phyloP scores from a whole-genome alignment of 1,284 basidiomycete genomes.

The Tremellales sp. region DNA sequence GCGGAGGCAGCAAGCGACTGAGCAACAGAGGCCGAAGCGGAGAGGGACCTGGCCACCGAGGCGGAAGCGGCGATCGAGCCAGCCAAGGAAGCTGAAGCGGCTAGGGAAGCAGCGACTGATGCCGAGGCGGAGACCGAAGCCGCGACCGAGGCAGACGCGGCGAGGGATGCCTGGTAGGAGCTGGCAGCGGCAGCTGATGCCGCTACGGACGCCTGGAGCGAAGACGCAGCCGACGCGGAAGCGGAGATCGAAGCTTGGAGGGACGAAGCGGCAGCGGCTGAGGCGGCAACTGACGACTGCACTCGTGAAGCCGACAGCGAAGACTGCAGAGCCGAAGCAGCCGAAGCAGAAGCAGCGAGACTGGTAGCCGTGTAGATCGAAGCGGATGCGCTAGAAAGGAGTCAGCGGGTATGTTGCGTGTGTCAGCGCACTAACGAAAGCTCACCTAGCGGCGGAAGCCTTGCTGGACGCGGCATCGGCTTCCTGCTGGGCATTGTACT shows the following conservation, averaged over 20 bases:
- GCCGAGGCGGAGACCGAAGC: neutral
- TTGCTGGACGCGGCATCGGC: neutral
- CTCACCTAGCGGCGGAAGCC: neutral
- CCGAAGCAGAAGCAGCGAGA: neutral
- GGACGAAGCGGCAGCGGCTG: neutral
- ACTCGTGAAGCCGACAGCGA: too few relatives aligned
- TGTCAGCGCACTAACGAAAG: neutral
- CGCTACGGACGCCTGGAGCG: neutral
- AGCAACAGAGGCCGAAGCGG: neutral
- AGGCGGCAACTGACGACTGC: too few relatives aligned
- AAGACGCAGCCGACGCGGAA: neutral
- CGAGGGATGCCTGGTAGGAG: neutral
- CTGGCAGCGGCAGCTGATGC: neutral
- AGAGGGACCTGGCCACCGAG: neutral
- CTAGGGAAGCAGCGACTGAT: neutral
- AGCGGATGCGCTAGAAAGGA: neutral
- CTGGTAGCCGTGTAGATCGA: neutral
- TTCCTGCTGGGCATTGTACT: neutral
- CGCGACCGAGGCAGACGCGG: neutral
- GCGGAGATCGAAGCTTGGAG: neutral
- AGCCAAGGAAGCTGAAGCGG: neutral
- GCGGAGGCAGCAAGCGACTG: neutral
- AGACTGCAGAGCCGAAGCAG: neutral
- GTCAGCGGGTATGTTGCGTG: neutral
- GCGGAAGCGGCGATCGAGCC: neutral